phyloP scores from a whole-genome alignment of 2,329 filamentous ascomycete species.

The Macrophomina tecta region DNA sequence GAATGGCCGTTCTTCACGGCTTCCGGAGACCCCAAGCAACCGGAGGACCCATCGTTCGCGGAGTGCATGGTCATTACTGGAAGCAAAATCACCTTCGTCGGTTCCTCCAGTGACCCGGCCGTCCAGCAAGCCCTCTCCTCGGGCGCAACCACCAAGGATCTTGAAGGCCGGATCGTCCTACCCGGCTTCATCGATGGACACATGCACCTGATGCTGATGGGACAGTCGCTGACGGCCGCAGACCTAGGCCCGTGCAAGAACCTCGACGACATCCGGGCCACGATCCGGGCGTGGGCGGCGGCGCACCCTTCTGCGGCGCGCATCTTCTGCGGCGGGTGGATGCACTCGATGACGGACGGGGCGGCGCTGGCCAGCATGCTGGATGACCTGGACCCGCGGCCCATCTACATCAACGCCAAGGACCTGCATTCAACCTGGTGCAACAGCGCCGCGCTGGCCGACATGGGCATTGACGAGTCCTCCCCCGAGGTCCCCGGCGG shows the following conservation, averaged over 20 bases:
- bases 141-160: constrained; percentile 39
- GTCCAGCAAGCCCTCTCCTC: constrained; percentile 38
- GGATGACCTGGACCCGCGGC: constrained; percentile 58
- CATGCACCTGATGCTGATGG: constrained; percentile 63
- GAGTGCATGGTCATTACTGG: constrained; percentile 50
- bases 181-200: constrained; percentile 65
- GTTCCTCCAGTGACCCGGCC: constrained; percentile 33
- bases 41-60: constrained; percentile 33
- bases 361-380: constrained; percentile 57
- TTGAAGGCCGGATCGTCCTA: constrained; percentile 51
- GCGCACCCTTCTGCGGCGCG: constrained; percentile 54
- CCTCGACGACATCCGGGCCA: constrained; percentile 56
- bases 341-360: constrained; percentile 62
- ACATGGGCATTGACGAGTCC: constrained; percentile 56
- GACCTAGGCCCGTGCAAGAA: constrained; percentile 55
- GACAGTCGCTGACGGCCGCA: constrained; percentile 60
- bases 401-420: constrained; percentile 64
- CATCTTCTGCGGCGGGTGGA: constrained; percentile 62
- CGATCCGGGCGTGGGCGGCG: constrained; percentile 54
- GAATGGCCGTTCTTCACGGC: constrained; percentile 41
- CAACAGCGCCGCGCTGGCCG: constrained; percentile 58
- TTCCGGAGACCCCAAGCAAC: constrained; percentile 25
- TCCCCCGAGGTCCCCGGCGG: constrained; percentile 57
- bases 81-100: constrained; percentile 49
- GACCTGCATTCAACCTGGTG: constrained; percentile 64